Evolutionary conservation across 2,329 filamentous ascomycete genomes (phyloP).

Genomic region (Fusarium concolor): DNA sequence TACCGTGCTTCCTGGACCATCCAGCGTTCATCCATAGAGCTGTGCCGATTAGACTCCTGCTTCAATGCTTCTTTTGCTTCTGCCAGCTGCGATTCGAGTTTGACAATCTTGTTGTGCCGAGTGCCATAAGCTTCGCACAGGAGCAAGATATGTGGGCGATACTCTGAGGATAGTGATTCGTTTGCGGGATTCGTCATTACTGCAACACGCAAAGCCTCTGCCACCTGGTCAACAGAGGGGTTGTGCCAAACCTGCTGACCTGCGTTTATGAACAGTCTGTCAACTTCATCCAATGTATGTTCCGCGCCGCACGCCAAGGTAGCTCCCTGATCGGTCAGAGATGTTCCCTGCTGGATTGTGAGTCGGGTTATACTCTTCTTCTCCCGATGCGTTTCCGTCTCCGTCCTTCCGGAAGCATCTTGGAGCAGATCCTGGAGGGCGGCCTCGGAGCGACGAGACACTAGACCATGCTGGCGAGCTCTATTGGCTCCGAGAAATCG

Average conservation of each 20-base stretch:
- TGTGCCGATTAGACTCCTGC: constrained; percentile 53
- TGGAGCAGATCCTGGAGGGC: constrained; percentile 34
- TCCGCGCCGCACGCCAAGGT: background rate
- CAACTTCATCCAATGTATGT: constrained; percentile 17
- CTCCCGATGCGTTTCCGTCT: background rate
- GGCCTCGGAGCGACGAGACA: constrained; percentile 39
- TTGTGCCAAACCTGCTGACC: constrained; percentile 51
- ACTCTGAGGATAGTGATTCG: constrained; percentile 54
- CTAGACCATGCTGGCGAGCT: constrained; percentile 36
- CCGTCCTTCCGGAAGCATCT: constrained; percentile 4
- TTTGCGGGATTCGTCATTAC: constrained; percentile 54
- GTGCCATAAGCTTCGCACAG: constrained; percentile 53
- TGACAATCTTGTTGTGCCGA: constrained; percentile 46
- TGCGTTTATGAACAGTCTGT: constrained; percentile 31
- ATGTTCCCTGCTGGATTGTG: constrained; percentile 28
- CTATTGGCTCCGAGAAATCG: constrained; percentile 43
- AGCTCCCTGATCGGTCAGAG: background rate
- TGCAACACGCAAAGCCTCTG: constrained; percentile 56
- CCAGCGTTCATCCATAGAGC: constrained; percentile 38
- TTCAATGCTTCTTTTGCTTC: constrained; percentile 50
- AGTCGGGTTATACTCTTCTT: constrained; percentile 21
- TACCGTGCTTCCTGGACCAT: constrained; percentile 40
- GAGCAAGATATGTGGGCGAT: constrained; percentile 56
- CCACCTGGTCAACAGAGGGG: constrained; percentile 58
- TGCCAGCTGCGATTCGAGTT: constrained; percentile 52